Conservation (phyloP, 805 yeast genomes). For the Starmerella sirachaensis region DNA sequence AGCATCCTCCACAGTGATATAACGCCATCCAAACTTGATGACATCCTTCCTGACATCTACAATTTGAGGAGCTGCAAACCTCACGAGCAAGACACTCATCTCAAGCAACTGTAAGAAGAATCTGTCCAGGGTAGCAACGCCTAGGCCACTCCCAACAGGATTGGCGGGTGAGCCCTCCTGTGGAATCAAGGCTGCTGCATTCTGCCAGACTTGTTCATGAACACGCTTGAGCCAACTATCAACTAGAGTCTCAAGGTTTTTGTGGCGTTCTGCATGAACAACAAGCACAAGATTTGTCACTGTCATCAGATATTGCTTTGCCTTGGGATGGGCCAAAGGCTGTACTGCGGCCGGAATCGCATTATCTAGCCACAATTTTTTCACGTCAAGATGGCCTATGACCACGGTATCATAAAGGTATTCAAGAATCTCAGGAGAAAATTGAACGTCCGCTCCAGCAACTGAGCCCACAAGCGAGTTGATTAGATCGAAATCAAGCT, state of each 20-base stretch:
- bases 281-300: conserved; percentile 55
- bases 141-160: conserved; percentile 15
- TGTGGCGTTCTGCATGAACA: conserved; percentile 43
- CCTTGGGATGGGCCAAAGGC: conserved; percentile 2
- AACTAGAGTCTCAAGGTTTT: conserved; percentile 36
- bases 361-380: conserved; percentile 11
- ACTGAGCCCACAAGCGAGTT: conserved; percentile 4
- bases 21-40: conserved; percentile 90
- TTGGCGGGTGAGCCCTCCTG: conserved; percentile 13
- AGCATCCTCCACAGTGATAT: conserved; percentile 75
- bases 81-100: conserved; percentile 62
- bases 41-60: conserved; percentile 64
- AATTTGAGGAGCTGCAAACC: conserved; percentile 50
- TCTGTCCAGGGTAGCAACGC: conserved; percentile 42
- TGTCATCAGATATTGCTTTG: conserved; percentile 12
- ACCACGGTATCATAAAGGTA: conserved; percentile 10
- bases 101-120: conserved; percentile 70
- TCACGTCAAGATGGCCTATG: neutral
- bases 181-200: conserved; percentile 43
- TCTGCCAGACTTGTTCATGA: conserved; percentile 60
- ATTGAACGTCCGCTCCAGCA: neutral
- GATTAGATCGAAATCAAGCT: conserved; percentile 11
- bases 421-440: conserved; percentile 4
- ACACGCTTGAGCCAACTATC: conserved; percentile 51
- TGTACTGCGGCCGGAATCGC: conserved; percentile 5